Conservation (phyloP, 345 rosid species). For the Corchorus capsularis region DNA sequence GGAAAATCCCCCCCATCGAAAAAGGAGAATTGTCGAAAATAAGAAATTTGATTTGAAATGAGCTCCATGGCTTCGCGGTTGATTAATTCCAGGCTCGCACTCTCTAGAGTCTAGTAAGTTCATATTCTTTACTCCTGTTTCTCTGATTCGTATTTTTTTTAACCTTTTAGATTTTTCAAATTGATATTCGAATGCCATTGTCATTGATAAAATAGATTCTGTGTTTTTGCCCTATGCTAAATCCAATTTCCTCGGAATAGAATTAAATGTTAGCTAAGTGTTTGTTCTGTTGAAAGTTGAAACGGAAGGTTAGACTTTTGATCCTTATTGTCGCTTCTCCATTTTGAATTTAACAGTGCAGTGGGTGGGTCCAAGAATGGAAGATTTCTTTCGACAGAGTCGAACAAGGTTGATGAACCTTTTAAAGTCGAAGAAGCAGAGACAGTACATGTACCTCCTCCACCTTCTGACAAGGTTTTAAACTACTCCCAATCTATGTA, state of each 20-base stretch:
- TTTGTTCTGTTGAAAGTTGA: not conserved
- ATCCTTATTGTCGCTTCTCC: not conserved
- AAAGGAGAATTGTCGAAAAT: not conserved
- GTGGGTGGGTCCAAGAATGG: constrained; percentile 37
- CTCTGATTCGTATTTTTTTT: not conserved
- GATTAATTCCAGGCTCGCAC: constrained; percentile 41
- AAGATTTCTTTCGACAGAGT: constrained; percentile 67
- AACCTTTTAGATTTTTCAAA: not conserved
- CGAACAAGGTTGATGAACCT: constrained; percentile 76
- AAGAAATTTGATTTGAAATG: constrained; percentile 30
- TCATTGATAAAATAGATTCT: not conserved
- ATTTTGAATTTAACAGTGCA: constrained; percentile 34
- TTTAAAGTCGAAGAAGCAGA: constrained; percentile 88
- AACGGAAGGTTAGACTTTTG: not conserved
- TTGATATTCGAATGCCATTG: not conserved
- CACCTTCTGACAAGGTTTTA: constrained; percentile 70
- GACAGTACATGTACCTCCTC: constrained; percentile 77
- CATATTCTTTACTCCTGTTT: not conserved
- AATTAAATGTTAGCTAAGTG: not conserved
- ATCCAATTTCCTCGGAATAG: not conserved
- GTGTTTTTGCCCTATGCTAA: not conserved
- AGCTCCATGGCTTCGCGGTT: constrained; percentile 44
- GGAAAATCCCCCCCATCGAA: not conserved
- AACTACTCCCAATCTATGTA: not conserved
- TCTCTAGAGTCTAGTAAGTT: constrained; percentile 37